Base-by-base conservation (phyloP, 176 grass and related monocot genomes). In the Areca catechu region DNA sequence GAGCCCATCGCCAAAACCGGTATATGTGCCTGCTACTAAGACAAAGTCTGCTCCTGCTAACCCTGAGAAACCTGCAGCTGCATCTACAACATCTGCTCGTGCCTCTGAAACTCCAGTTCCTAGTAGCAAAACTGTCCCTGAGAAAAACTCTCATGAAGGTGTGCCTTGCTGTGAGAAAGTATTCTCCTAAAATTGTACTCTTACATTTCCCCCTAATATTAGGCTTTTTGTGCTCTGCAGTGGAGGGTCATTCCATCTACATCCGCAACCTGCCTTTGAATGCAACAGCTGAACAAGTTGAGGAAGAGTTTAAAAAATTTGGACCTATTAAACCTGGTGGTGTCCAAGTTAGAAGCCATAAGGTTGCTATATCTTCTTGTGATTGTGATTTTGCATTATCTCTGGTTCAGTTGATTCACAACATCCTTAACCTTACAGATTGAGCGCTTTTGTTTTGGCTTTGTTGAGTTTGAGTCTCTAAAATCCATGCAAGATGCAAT, bases 291-390 rank as follows among this genome's bases (percentile, higher is more conserved):
- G 73, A 85, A 18, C 73, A 76, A 22, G 74, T 98, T 15, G 84
- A 85, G 63, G 88, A 89, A 56, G 81, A 82, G 25, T 98, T 92
- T 50, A 85, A 83, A 70, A 93, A 65, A 78, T 93, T 88, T 65
- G 88, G 94, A 65, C 50, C 76, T 66, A 80, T 86, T 76, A 93
- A 98, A 60, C 76, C 78, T 56, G 67, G 72, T 49, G 88, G 88
- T 34, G 74, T 98, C 54, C 88, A 98, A 89, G 84, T 98, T 27
- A 77, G 81, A 71, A 88, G 81, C 67, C 71, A 85, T 56, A 81
- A 82, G 84, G 94, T 98, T 71, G 37, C 81, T 65, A 10, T 17
- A 57, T 27, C 17, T 53, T 34, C 51, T 74, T 56, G 2, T 23
- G 16, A 15, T 74, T 56, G 2, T 23, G 16, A 15, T 73, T 63